Evolutionary conservation across 345 rosid species (phyloP), one percentile per base, ranked within the genome.

Genomic region (Arabis alpina): DNA sequence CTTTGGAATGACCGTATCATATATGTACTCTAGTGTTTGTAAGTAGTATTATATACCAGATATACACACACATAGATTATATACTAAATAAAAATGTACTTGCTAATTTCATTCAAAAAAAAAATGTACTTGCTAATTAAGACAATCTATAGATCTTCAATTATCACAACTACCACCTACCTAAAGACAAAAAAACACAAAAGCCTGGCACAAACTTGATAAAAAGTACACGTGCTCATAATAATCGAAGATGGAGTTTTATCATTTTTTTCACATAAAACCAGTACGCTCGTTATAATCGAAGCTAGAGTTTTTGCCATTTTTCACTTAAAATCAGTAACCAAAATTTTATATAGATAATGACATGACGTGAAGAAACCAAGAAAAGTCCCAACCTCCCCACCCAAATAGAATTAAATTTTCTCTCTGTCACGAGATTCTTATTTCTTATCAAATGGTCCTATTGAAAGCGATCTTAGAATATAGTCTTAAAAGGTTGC

Each of bases 311-410:
- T 15, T 54, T 24, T 64, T 27, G 45, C 34, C 49, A 58, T n/a
- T 4, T 67, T 25, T 36, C 69, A 54, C 45, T 24, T 14, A 48
- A 48, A 56, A 47, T 11, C 24, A 55, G 12, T 4, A 47, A 27
- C 57, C 59, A 72, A 72, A 37, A 50, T 2, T 9, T 57, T 32
- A 57, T 27, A 13, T n/a, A 66, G 77, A 58, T 42, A 41, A 10
- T 23, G 48, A 73, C 66, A 57, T 41, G 41, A 66, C 72, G 54
- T 73, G 77, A 66, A 66, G 71, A 66, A 55, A 64, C 39, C 56
- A 45, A 47, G 12, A 47, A 50, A 50, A 32, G 41, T 66, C 72
- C 54, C 61, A 57, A 23, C 61, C 15, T 56, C 52, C 15, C 25
- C 42, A 72, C 58, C 49, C 48, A 64, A 11, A 47, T 1, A 3